A percentile compares a stretch with the other conserved stretches of the same genome.
phyloP scores from a whole-genome alignment of 805 yeast genomes.

The Torulaspora quercuum region DNA sequence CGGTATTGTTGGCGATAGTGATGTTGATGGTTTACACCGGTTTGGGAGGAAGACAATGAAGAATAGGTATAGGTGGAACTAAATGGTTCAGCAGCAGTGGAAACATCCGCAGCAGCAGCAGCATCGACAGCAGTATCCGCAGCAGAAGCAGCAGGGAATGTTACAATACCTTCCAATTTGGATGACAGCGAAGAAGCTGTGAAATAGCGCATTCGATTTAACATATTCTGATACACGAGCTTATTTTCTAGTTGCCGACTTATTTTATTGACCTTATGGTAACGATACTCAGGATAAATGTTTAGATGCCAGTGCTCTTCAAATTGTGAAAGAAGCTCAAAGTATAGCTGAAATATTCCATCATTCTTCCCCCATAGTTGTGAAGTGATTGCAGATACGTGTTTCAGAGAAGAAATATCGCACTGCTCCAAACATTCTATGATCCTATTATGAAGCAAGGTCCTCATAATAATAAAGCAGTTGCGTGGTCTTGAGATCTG shows the following conservation, averaged over 20 bases:
- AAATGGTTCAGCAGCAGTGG: slow-evolving; percentile 9
- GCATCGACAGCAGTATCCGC: slow-evolving; percentile 9
- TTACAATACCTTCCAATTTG: no score
- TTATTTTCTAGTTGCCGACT: no score
- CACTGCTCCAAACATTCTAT: background rate
- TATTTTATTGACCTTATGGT: no score
- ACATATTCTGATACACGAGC: no score
- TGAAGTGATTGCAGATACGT: slow-evolving; percentile 12
- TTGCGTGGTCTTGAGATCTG: slow-evolving; percentile 12
- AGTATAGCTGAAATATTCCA: slow-evolving; percentile 16
- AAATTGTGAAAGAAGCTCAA: slow-evolving; percentile 15
- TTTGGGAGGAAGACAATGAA: slow-evolving; percentile 6
- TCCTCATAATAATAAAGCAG: slow-evolving; percentile 15
- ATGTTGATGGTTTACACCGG: slow-evolving; percentile 4
- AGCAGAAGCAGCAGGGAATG: no score
- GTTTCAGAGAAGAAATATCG: slow-evolving; percentile 2
- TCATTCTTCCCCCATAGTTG: slow-evolving; percentile 13
- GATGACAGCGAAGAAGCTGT: no score
- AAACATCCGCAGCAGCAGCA: slow-evolving; percentile 4
- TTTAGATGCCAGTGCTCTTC: slow-evolving; percentile 15
- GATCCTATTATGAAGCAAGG: slow-evolving; percentile 10
- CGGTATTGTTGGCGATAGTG: slow-evolving; percentile 4
- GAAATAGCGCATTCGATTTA: no score
- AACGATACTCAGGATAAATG: no score
- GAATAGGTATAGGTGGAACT: slow-evolving; percentile 9